phyloP scores from a whole-genome alignment of 805 yeast genomes.

The Ogataea saltuana region DNA sequence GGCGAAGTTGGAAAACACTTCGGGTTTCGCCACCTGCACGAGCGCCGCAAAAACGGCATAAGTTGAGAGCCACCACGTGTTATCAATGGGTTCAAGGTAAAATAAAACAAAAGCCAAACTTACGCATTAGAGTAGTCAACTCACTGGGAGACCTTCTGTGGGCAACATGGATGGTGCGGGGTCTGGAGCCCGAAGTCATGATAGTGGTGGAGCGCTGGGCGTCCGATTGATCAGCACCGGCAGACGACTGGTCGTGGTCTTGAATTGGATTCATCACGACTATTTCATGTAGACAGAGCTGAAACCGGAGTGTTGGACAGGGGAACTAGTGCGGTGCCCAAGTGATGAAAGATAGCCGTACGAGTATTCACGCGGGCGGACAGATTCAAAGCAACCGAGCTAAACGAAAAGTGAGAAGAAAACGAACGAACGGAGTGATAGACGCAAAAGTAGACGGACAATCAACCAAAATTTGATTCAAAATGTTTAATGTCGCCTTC shows the following conservation, averaged over 20 bases:
- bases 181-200: conserved; percentile 38
- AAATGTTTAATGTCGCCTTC: no score
- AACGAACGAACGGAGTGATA: conserved; percentile 1
- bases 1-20: no score
- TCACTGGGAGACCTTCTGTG: conserved; percentile 97
- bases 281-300: neutral
- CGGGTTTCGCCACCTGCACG: no score
- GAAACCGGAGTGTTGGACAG: neutral
- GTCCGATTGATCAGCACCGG: conserved; percentile 14
- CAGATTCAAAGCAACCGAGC: neutral
- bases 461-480: neutral
- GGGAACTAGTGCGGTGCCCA: neutral
- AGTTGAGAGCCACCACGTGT: no score
- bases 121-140: conserved; percentile 84
- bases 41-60: no score
- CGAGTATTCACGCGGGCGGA: no score
- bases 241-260: conserved; percentile 10
- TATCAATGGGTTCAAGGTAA: no score
- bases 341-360: neutral
- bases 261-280: conserved; percentile 15
- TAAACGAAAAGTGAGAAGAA: neutral
- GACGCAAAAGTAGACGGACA: conserved; percentile 1
- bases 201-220: conserved; percentile 35
- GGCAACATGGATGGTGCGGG: conserved; percentile 83
- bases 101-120: no score